Base-by-base conservation (phyloP, 352 stramenopile genomes). In the Phytophthora ohioensis region DNA sequence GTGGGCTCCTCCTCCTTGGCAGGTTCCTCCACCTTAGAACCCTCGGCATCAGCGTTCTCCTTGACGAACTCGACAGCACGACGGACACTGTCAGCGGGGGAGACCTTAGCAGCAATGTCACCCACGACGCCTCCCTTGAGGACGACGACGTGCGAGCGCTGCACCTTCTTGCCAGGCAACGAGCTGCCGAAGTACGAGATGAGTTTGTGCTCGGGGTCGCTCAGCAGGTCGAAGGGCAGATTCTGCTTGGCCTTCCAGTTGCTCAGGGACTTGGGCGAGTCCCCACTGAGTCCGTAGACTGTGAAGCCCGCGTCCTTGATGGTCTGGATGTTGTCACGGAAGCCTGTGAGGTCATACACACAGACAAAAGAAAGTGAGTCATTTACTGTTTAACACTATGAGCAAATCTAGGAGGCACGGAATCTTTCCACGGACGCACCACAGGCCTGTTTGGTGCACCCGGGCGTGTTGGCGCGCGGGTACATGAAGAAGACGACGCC, bases 401-500 rank as follows among this genome's bases (percentile, higher is more conserved):
- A 31, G 31, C 63, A 54, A 47, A 52, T 59, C 31, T 4, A 12
- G 9, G n/a, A 62, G 55, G 5, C 17, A 31, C 1, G 15, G 9
- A 57, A 62, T 56, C 41, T 71, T 75, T 63, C 31, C 21, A 52
- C 45, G 15, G 9, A 80, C 80, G 8, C 43, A 91, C 86, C 88
- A 51, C 90, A 97, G 11, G 90, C 90, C 64, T 97, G 90, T 67
- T 94, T 97, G 62, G 88, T 97, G 75, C 90, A 97, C 8, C 90
- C 90, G 2, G 88, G 88, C 11, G 90, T 97, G 69, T 95, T 95
- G 34, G 90, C 90, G n/a, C 71, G 78, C 7, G 90, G 90, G 59
- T 94, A 97, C 88, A 97, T 95, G 75, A 97, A 97, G 77, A 97
- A 91, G 48, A 97, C 85, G 38, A 93, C 87, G 46, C 88, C 88